Evolutionary conservation across 148 eudicot genomes (phyloP), one percentile per base, ranked within the genome.

Genomic region (Spergularia marina): DNA sequence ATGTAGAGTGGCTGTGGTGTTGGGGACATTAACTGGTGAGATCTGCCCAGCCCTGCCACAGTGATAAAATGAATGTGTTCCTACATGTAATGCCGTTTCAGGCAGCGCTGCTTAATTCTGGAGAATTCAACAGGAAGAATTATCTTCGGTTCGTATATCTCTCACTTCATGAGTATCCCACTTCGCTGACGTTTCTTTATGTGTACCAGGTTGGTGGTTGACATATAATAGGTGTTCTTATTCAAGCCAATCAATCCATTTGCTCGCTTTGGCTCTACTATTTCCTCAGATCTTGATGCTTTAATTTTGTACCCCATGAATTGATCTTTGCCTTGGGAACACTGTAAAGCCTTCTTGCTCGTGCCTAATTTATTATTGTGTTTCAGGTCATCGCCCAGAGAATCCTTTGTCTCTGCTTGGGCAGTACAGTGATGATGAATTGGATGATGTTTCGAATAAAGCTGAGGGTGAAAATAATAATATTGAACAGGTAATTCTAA

Each of bases 341-440:
- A 53, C 12, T 79, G 17, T 52, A 36, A 65, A 20, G 30, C 23
- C 53, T 12, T 59, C 49, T 16, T 17, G 25, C 56, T 67, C 58
- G 65, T 71, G 73, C 21, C 12, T 79, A 75, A 52, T 77, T 80
- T 71, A 36, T 10, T 30, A 57, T 87, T 66, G 74, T 82, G 73
- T 79, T 82, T 64, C 97, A 95, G 98, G 92, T 79, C 82, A 85
- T 73, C 82, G 69, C 66, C 83, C 77, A 34, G 94, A 87, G 74
- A 90, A 95, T 82, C 97, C 98, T 73, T 82, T 95, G 77, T 74
- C 85, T 57, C 75, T 95, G 74, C 98, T 95, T 74, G 98, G 93
- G 76, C 98, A 95, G 71, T 95, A 95, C 58, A 95, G 97, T 80
- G 98, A 95, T 83, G 96, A 95, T 8, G 98, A 95, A 68, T 70